Evolutionary conservation across 176 grass and related monocot species (phyloP).

Genomic region (Thinopyrum elongatum): DNA sequence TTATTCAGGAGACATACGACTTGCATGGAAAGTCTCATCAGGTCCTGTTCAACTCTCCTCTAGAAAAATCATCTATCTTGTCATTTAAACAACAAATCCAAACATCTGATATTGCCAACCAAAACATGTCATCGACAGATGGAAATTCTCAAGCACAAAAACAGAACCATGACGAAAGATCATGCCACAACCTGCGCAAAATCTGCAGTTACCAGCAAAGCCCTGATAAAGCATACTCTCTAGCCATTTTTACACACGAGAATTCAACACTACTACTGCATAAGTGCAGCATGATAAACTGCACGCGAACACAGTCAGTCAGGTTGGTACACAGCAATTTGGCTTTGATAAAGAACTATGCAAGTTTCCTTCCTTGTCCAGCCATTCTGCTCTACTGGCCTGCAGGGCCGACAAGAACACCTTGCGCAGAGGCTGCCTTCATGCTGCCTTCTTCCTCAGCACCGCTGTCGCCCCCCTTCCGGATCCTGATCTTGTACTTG

Average conservation of each 20-base stretch:
- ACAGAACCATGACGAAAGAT: not conserved
- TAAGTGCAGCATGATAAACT: not conserved
- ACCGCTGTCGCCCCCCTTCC: constrained; percentile 42
- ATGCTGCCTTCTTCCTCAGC: constrained; percentile 33
- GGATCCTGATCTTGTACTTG: constrained; percentile 93
- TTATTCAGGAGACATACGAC: not conserved
- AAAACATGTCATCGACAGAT: no score
- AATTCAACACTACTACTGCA: not conserved
- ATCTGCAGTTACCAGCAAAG: not conserved
- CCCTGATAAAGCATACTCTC: not conserved
- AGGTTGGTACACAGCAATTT: not conserved
- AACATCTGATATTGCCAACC: not conserved
- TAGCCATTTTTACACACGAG: not conserved
- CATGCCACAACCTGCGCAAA: not conserved
- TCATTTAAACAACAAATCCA: no score
- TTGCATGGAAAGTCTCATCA: no score
- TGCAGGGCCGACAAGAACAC: constrained; percentile 85
- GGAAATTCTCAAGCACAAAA: not conserved
- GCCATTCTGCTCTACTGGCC: constrained; percentile 9
- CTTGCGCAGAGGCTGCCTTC: constrained; percentile 73
- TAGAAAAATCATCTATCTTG: no score
- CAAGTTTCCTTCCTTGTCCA: not conserved
- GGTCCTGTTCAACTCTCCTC: no score
- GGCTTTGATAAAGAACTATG: not conserved
- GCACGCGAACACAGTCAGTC: not conserved